Base-by-base conservation (phyloP, 768 basidiomycete genomes). In the Cystobasidiopsis lactophilus region DNA sequence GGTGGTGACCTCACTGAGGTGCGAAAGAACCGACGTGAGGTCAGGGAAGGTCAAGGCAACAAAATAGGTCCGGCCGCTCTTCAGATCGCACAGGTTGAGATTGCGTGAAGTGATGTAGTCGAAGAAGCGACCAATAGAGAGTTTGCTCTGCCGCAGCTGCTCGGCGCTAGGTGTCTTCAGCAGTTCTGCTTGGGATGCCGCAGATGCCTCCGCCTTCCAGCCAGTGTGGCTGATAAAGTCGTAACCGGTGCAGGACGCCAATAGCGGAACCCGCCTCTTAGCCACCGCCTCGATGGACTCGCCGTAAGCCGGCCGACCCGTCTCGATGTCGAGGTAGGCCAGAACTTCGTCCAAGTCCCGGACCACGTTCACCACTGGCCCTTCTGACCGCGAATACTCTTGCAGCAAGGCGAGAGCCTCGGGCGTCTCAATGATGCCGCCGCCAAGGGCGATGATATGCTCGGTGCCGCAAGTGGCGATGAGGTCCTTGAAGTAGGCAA, bases 41-140 rank as follows among this genome's bases (percentile, higher is more conserved):
- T 93, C 85, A 0, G 91, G 85, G 68, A 85, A 89, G 0, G 91
- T 93, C 52, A 98, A 71, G 9, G 80, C 80, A 38, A 96, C 73
- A 74, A 96, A 96, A 69, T 86, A 85, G 0, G 86, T 83, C n/a
- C 82, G 75, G 23, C 71, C 40, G 44, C 11, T 63, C 48, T 29
- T 52, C 51, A 51, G 68, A 62, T 57, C 64, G 61, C 60, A 57
- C 21, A 56, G 55, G 60, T 89, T 93, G 1, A 77, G 73, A 30
- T 71, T 67, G 38, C 74, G 67, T 0, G 85, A 84, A 0, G 80
- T 78, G 52, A 96, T 74, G 65, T 93, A 85, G 30, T 72, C 71
- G 74, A 98, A 96, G 75, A 86, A 98, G 29, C 86, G 74, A 3
- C 69, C 67, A 44, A 83, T 75, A 61, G 91, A 86, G 40, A 71